Percentiles rank a stretch among this genome's conserved stretches.
Evolutionary conservation across 1,284 basidiomycete species (phyloP).

Genomic region (Singerocomus rubriflavus): DNA sequence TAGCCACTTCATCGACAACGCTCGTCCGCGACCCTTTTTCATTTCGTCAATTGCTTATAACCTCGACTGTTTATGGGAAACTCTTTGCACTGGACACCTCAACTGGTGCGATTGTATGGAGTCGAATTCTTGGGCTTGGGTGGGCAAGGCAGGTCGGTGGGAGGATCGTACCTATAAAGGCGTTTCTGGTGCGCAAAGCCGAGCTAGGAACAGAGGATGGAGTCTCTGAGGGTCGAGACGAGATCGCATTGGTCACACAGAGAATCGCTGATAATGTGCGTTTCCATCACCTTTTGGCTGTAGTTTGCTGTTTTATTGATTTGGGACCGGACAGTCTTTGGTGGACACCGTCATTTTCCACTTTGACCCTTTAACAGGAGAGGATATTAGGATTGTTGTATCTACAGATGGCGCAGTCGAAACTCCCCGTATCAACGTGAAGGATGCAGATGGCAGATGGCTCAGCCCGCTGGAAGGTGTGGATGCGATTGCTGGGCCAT

Average conservation of each 20-base stretch:
- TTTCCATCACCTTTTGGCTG: background rate
- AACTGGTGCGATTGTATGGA: slow-evolving; percentile 77
- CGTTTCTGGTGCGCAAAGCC: slow-evolving; percentile 32
- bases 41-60: slow-evolving; percentile 82
- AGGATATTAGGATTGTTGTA: slow-evolving; percentile 40
- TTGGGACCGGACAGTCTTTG: slow-evolving; percentile 30
- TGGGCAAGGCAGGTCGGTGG: slow-evolving; percentile 58
- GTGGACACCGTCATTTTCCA: slow-evolving; percentile 76
- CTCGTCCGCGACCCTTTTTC: slow-evolving; percentile 80
- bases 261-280: slow-evolving; percentile 59
- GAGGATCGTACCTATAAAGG: slow-evolving; percentile 51
- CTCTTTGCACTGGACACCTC: slow-evolving; percentile 81
- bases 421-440: slow-evolving; percentile 4
- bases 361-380: slow-evolving; percentile 75
- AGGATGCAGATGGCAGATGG: slow-evolving; percentile 10
- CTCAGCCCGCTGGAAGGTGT: slow-evolving; percentile 46
- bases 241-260: slow-evolving; percentile 62
- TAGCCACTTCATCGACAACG: slow-evolving; percentile 32
- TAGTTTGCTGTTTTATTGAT: slow-evolving; percentile 13
- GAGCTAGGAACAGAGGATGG: background rate
- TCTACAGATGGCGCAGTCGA: slow-evolving; percentile 7
- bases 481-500: slow-evolving; percentile 56
- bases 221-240: slow-evolving; percentile 19
- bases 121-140: slow-evolving; percentile 62
- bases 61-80: slow-evolving; percentile 71